Conservation (phyloP, 2,329 filamentous ascomycete genomes). For the Aspergillus arachidicola region DNA sequence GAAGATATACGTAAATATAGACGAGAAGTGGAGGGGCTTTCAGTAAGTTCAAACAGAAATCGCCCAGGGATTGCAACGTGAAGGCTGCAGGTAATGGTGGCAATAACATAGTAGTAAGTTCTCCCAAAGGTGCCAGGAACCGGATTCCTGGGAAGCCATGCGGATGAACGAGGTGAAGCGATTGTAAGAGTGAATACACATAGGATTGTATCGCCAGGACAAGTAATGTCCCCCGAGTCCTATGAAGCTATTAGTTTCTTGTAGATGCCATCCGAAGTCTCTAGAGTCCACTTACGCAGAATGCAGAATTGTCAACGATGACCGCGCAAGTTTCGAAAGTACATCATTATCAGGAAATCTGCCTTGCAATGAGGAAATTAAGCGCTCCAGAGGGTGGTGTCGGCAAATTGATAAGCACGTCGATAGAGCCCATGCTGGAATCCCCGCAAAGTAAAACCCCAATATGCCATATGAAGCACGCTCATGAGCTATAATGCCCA, state of each 20-base stretch:
- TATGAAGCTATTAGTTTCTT: conserved; percentile 20
- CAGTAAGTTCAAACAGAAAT: conserved; percentile 30
- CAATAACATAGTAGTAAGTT: conserved; percentile 37
- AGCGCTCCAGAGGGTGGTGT: conserved; percentile 40
- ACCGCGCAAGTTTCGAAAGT: conserved; percentile 29
- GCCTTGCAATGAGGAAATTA: conserved; percentile 33
- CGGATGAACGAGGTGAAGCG: conserved; percentile 42
- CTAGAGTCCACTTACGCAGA: conserved; percentile 29
- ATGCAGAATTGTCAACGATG: conserved; percentile 30
- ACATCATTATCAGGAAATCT: conserved; percentile 28
- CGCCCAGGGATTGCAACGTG: conserved; percentile 31
- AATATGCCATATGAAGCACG: conserved; percentile 34
- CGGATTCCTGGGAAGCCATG: conserved; percentile 33
- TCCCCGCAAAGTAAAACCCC: conserved; percentile 45
- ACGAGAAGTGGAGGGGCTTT: conserved; percentile 39
- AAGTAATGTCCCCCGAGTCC: conserved; percentile 38
- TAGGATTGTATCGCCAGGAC: conserved; percentile 44
- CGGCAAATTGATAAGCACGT: conserved; percentile 41
- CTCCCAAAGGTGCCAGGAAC: conserved; percentile 42
- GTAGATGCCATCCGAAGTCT: background rate
- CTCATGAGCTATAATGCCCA: conserved; percentile 41
- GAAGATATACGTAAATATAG: conserved; percentile 40
- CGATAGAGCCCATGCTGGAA: conserved; percentile 43
- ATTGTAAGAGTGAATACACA: conserved; percentile 47
- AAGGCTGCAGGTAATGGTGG: conserved; percentile 31